These are phyloP conservation scores for Sequoia sempervirens DNA, from an alignment of 75 land plant genomes.

Conservation along the genomic window DNA sequence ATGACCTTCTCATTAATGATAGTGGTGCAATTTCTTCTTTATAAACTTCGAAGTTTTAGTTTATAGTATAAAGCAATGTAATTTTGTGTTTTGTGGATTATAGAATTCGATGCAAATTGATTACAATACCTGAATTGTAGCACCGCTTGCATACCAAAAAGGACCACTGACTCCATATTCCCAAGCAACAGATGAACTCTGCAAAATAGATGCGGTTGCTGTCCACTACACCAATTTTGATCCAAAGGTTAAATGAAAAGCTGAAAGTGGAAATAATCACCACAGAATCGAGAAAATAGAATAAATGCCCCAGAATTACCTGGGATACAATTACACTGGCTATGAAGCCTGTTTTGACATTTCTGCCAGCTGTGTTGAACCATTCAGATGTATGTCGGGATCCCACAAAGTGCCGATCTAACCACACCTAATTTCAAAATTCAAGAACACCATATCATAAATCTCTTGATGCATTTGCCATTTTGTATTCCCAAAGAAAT, in stretches of 20 bases:
- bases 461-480: neutral
- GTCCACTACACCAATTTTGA: slow-evolving; percentile 68
- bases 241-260: neutral
- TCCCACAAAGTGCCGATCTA: slow-evolving; percentile 83
- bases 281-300: neutral
- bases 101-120: neutral
- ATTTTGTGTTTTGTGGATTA: neutral
- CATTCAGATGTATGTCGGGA: slow-evolving; percentile 91
- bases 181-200: slow-evolving; percentile 98
- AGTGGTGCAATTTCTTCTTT: neutral
- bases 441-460: neutral
- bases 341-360: slow-evolving; percentile 88
- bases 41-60: neutral
- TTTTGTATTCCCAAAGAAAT: neutral
- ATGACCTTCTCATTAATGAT: neutral
- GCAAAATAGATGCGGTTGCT: slow-evolving; percentile 95
- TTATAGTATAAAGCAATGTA: neutral
- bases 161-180: slow-evolving; percentile 95
- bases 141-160: slow-evolving; percentile 99
- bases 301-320: slow-evolving; percentile 29
- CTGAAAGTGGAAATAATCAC: neutral
- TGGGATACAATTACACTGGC: slow-evolving; percentile 98
- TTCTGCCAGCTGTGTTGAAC: slow-evolving; percentile 98
- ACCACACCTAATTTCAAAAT: slow-evolving; percentile 72
- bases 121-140: slow-evolving; percentile 74